Conservation (phyloP, 805 yeast species). For the Zygosaccharomyces siamensis region DNA sequence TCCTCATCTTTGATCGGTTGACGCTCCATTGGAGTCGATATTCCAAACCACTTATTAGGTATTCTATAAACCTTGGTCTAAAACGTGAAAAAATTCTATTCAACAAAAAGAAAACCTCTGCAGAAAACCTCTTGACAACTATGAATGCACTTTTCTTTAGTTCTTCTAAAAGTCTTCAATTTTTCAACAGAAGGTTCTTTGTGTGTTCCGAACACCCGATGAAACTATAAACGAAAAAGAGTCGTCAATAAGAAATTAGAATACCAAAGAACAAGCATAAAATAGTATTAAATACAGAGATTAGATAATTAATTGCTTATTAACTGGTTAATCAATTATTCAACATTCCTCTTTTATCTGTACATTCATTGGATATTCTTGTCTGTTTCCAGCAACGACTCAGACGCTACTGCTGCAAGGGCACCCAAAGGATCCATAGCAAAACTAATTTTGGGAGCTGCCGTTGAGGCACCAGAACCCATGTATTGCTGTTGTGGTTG, state of each 20-base stretch:
- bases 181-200: conserved; percentile 2
- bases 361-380: neutral
- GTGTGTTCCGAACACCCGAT: neutral
- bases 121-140: neutral
- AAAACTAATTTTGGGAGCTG: conserved; percentile 21
- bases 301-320: no score
- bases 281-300: neutral
- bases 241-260: neutral
- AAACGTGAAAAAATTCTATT: neutral
- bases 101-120: neutral
- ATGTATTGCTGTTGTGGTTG: neutral
- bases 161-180: neutral
- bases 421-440: conserved; percentile 37
- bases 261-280: neutral
- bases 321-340: no score
- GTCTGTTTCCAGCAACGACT: conserved; percentile 15
- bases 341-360: neutral
- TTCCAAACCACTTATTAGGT: conserved; percentile 3
- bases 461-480: neutral
- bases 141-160: neutral
- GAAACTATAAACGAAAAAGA: neutral
- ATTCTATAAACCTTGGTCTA: neutral
- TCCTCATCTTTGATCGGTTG: conserved; percentile 8
- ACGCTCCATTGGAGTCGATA: conserved; percentile 5
- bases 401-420: conserved; percentile 37